These are phyloP conservation scores for Bjerkandera adusta DNA, from an alignment of 1,284 basidiomycete species.

Conservation along the genomic window DNA sequence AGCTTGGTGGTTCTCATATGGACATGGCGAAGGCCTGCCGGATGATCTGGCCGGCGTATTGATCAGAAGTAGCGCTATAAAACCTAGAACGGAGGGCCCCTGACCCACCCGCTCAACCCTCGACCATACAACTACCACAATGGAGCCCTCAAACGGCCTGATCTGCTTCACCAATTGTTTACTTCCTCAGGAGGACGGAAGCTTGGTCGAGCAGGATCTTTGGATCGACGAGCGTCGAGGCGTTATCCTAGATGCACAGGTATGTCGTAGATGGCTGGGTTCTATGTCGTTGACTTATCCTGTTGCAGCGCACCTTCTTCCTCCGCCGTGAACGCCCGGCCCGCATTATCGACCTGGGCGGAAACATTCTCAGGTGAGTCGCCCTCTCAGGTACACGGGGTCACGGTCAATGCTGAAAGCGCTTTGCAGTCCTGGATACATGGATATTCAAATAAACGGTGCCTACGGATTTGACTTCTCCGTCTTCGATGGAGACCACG, in stretches of 20 bases:
- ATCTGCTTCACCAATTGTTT: slow-evolving; percentile 86
- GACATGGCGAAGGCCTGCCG: no score
- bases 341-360: slow-evolving; percentile 61
- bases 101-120: slow-evolving; percentile 6
- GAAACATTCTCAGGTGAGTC: slow-evolving; percentile 68
- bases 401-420: background rate
- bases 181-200: slow-evolving; percentile 74
- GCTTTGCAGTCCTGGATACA: slow-evolving; percentile 58
- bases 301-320: slow-evolving; percentile 64
- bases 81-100: no score
- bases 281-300: background rate
- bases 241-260: slow-evolving; percentile 72
- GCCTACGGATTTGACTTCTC: slow-evolving; percentile 91
- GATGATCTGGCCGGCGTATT: no score
- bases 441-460: slow-evolving; percentile 85
- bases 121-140: slow-evolving; percentile 11
- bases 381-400: slow-evolving; percentile 1
- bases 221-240: slow-evolving; percentile 76
- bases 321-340: slow-evolving; percentile 58
- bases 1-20: no score
- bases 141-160: slow-evolving; percentile 55
- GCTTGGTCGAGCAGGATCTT: slow-evolving; percentile 63
- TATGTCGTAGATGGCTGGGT: slow-evolving; percentile 24
- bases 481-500: slow-evolving; percentile 69
- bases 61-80: no score